These are phyloP conservation scores for Pelargonium fulgidum DNA, from an alignment of 441 rosid species.

Conservation along the genomic window DNA sequence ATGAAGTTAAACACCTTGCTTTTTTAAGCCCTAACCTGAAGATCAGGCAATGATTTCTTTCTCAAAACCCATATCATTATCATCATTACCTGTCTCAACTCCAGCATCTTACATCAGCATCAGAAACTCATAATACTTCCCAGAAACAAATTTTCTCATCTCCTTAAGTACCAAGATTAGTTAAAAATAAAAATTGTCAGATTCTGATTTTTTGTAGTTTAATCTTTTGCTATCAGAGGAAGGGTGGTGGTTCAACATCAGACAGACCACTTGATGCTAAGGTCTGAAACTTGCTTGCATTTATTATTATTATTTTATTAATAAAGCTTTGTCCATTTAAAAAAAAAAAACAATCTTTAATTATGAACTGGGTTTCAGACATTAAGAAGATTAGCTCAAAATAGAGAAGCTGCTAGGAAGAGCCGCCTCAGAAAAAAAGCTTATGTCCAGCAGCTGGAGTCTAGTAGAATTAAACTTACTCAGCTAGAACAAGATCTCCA, in stretches of 20 bases:
- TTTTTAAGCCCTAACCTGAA: slow-evolving; percentile 10
- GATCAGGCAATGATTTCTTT: not conserved
- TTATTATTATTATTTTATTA: not conserved
- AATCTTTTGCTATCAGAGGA: slow-evolving; percentile 54
- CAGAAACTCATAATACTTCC: slow-evolving; percentile 24
- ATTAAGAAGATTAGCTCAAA: slow-evolving; percentile 69
- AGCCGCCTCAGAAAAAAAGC: slow-evolving; percentile 80
- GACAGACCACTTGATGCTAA: slow-evolving; percentile 87
- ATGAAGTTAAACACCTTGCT: slow-evolving; percentile 25
- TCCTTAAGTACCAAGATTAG: not conserved
- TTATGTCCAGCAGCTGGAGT: slow-evolving; percentile 67
- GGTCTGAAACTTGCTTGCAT: slow-evolving; percentile 32
- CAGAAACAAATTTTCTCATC: slow-evolving; percentile 21
- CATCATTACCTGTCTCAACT: slow-evolving; percentile 20
- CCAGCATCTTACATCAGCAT: slow-evolving; percentile 21
- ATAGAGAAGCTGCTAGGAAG: slow-evolving; percentile 80
- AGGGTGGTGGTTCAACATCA: slow-evolving; percentile 53
- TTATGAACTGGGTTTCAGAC: slow-evolving; percentile 35
- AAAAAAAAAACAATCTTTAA: not conserved
- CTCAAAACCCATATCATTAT: slow-evolving; percentile 23
- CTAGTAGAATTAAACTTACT: slow-evolving; percentile 57
- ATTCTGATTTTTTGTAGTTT: not conserved
- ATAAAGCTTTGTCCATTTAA: not conserved
- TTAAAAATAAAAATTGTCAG: not conserved
- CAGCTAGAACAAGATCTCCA: slow-evolving; percentile 75